Evolutionary conservation across 2,329 filamentous ascomycete genomes (phyloP).

Genomic region (Cladosporium halotolerans): DNA sequence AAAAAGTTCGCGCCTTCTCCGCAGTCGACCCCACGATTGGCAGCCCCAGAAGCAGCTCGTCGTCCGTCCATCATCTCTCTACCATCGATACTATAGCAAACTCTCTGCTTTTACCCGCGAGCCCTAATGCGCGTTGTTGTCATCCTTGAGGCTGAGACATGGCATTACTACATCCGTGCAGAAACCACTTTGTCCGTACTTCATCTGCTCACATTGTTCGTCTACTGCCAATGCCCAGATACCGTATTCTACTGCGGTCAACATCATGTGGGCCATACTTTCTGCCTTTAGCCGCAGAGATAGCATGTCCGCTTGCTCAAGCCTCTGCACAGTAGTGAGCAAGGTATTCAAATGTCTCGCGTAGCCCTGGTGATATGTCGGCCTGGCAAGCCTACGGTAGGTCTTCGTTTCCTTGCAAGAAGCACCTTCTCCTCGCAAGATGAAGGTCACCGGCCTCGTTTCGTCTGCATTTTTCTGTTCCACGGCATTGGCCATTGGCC

Average conservation of each 20-base stretch:
- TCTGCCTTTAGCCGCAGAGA: constrained; percentile 53
- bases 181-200: too few species aligned
- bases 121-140: too few species aligned
- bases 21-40: background rate
- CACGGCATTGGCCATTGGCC: constrained; percentile 38
- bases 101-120: too few species aligned
- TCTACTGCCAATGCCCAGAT: too few species aligned
- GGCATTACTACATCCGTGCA: too few species aligned
- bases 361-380: background rate
- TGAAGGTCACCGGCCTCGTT: constrained; percentile 10
- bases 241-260: too few species aligned
- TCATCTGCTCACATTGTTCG: too few species aligned
- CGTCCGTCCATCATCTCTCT: too few species aligned
- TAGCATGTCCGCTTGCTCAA: background rate
- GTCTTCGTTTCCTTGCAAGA: background rate
- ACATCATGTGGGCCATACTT: constrained; percentile 10
- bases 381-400: background rate
- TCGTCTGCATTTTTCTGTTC: background rate
- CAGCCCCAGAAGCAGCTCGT: too few species aligned
- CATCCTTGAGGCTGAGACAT: too few species aligned
- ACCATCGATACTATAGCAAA: too few species aligned
- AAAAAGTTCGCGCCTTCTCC: constrained; percentile 7
- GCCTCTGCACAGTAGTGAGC: background rate
- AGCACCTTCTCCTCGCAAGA: background rate
- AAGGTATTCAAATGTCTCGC: background rate